phyloP scores from a whole-genome alignment of 1,139 yeast species.

The Saccharomycopsis phalli region DNA sequence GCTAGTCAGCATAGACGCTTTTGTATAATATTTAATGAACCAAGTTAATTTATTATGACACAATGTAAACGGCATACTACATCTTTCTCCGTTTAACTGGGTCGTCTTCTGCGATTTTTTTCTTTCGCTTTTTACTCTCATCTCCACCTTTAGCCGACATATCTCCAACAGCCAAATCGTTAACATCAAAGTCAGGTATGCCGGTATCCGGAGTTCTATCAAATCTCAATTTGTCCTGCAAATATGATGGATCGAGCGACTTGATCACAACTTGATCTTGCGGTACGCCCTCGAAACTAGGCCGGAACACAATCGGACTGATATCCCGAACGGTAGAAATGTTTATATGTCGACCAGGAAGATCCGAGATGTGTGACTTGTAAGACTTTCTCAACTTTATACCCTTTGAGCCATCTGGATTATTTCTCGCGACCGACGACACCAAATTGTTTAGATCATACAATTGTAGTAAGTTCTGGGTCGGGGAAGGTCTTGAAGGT shows the following conservation, averaged over 20 bases:
- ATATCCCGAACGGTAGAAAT: conserved; percentile 23
- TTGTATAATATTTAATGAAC: too few relatives aligned
- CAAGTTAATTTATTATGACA: too few relatives aligned
- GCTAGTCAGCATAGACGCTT: too few relatives aligned
- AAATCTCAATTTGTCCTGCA: conserved; percentile 47
- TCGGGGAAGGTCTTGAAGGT: conserved; percentile 56
- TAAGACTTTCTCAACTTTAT: conserved; percentile 88
- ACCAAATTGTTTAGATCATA: conserved; percentile 67
- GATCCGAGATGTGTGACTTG: conserved; percentile 79
- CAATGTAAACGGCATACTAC: too few relatives aligned
- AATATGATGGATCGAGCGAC: conserved; percentile 40
- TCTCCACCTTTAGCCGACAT: conserved; percentile 23
- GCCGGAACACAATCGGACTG: conserved; percentile 23
- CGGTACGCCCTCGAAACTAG: conserved; percentile 18
- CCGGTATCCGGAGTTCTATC: conserved; percentile 66
- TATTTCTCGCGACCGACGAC: conserved; percentile 75
- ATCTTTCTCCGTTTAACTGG: conserved; percentile 13
- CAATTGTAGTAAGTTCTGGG: conserved; percentile 57
- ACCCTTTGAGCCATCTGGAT: conserved; percentile 82
- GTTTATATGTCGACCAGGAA: conserved; percentile 65
- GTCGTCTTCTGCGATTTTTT: conserved; percentile 7
- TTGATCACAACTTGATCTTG: conserved; percentile 28
- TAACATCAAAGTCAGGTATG: conserved; percentile 69
- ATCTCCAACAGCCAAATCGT: conserved; percentile 58
- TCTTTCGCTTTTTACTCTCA: conserved; percentile 17